Conservation (phyloP, 2,329 filamentous ascomycete genomes). For the Aureobasidium melanogenum region DNA sequence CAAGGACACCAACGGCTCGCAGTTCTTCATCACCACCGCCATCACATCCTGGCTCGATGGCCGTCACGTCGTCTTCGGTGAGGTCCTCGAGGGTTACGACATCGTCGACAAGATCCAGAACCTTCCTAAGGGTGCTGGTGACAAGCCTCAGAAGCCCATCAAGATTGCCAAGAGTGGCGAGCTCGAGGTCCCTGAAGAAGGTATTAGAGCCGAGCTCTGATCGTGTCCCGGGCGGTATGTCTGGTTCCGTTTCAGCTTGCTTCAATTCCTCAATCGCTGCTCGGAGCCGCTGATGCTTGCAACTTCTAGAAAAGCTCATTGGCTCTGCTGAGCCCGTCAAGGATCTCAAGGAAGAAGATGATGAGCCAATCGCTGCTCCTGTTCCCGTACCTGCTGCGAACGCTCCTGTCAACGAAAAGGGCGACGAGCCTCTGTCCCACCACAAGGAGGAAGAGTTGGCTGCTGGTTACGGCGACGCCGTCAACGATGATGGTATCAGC, state of each 20-base stretch:
- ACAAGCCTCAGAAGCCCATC: constrained; percentile 60
- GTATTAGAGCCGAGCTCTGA: constrained; percentile 87
- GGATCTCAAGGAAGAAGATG: constrained; percentile 3
- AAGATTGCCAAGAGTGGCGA: constrained; percentile 80
- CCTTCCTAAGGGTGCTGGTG: constrained; percentile 53
- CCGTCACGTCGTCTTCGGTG: constrained; percentile 78
- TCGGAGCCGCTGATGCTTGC: constrained; percentile 12
- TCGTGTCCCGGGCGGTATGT: constrained; percentile 27
- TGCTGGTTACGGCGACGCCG: constrained; percentile 14
- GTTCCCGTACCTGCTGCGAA: constrained; percentile 31
- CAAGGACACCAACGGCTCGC: constrained; percentile 77
- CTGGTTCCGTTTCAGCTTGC: constrained; percentile 20
- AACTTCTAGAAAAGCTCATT: constrained; percentile 3
- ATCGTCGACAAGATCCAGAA: constrained; percentile 72
- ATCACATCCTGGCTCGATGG: constrained; percentile 76
- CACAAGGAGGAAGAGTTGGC: constrained; percentile 16
- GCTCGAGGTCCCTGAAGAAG: constrained; percentile 75
- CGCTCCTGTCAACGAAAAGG: constrained; percentile 18
- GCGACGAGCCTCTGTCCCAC: constrained; percentile 13
- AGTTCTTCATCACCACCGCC: constrained; percentile 86
- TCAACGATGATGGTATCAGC: constrained; percentile 29
- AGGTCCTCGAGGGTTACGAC: constrained; percentile 79
- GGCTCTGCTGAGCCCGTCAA: constrained; percentile 6
- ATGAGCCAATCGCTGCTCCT: neutral
- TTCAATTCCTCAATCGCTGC: constrained; percentile 9